These are phyloP conservation scores for Amphichorda felina DNA, from an alignment of 2,329 filamentous ascomycete species.

Conservation along the genomic window DNA sequence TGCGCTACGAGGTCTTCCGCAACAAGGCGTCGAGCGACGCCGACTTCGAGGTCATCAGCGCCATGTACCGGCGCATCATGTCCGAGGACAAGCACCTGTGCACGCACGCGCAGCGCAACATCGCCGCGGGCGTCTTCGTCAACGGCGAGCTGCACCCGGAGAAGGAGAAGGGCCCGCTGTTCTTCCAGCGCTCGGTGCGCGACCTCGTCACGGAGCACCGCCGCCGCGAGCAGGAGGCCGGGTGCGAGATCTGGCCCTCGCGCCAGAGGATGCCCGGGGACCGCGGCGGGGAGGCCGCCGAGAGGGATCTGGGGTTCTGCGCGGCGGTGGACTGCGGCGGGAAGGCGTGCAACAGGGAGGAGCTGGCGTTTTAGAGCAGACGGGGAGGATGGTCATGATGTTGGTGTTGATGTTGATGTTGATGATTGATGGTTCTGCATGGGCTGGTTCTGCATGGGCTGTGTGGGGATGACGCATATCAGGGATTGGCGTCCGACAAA, in stretches of 20 bases:
- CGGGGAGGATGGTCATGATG: neutral
- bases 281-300: conserved; percentile 8
- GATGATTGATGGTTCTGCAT: too few relatives aligned
- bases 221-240: conserved; percentile 27
- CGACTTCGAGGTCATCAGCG: conserved; percentile 42
- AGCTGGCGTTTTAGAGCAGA: conserved; percentile 12
- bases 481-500: too few relatives aligned
- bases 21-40: conserved; percentile 48
- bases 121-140: conserved; percentile 48
- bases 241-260: conserved; percentile 17
- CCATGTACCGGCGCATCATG: conserved; percentile 53
- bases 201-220: conserved; percentile 34
- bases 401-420: neutral
- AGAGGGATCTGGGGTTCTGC: conserved; percentile 19
- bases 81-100: conserved; percentile 53
- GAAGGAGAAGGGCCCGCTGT: conserved; percentile 46
- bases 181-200: conserved; percentile 40
- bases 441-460: too few relatives aligned
- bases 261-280: conserved; percentile 12
- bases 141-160: conserved; percentile 51
- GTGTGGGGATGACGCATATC: too few relatives aligned
- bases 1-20: conserved; percentile 52
- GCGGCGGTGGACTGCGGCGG: conserved; percentile 20
- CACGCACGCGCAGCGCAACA: conserved; percentile 44
- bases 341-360: conserved; percentile 9